A percentile compares a stretch with the other conserved stretches of the same genome.
Evolutionary conservation across 2,329 filamentous ascomycete genomes (phyloP).

Genomic region (Biscogniauxia mediterranea): DNA sequence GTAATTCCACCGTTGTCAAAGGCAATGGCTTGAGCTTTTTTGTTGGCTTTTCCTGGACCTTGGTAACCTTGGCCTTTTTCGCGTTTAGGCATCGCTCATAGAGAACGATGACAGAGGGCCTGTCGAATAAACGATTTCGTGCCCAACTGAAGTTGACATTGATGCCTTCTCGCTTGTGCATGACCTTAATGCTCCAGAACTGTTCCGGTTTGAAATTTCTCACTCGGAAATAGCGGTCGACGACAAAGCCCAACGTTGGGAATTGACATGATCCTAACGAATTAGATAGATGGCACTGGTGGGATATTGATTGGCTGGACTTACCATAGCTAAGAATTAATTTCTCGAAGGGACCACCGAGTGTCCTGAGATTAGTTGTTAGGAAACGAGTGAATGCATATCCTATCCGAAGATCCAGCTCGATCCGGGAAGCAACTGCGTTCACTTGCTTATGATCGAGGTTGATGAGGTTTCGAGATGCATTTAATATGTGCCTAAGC

Average conservation of each 20-base stretch:
- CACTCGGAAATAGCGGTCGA: conserved; percentile 92
- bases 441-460: conserved; percentile 85
- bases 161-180: conserved; percentile 72
- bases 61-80: conserved; percentile 74
- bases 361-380: conserved; percentile 70
- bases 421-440: conserved; percentile 84
- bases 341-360: conserved; percentile 66
- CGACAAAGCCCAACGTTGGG: conserved; percentile 92
- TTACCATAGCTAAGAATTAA: conserved; percentile 78
- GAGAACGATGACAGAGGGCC: conserved; percentile 74
- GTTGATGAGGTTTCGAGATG: conserved; percentile 71
- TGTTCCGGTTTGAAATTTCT: conserved; percentile 88
- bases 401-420: conserved; percentile 89
- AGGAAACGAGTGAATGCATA: conserved; percentile 89
- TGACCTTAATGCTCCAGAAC: conserved; percentile 90
- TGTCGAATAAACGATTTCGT: conserved; percentile 81
- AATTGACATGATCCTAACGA: conserved; percentile 83
- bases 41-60: conserved; percentile 86
- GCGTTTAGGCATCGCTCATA: conserved; percentile 82
- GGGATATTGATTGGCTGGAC: conserved; percentile 17
- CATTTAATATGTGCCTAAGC: conserved; percentile 76
- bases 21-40: conserved; percentile 93
- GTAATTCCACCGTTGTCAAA: conserved; percentile 90
- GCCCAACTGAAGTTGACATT: conserved; percentile 84
- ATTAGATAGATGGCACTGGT: conserved; percentile 14